Evolutionary conservation across 2,329 filamentous ascomycete species (phyloP), one percentile per base, ranked within the genome.

Genomic region (Talaromyces sp.): DNA sequence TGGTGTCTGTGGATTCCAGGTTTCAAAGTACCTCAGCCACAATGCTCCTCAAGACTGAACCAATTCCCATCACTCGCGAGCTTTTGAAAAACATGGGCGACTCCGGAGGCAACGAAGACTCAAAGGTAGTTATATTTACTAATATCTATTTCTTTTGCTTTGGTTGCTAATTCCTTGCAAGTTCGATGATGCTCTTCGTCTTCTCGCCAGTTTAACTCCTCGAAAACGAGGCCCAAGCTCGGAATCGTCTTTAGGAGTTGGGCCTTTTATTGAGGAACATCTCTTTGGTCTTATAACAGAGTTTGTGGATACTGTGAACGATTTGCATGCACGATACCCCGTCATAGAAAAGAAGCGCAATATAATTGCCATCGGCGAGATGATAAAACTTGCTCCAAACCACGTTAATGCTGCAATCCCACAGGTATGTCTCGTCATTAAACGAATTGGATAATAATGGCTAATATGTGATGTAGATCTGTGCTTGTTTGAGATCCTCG

Each of bases 401-500:
- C 87, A 90, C 69, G 86, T 93, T 34, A 88, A 87, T 64, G 87
- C 89, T 68, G 95, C 91, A 56, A 82, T 96, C 47, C 94, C 95
- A 27, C 94, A 97, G 80, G 90, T 92, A 75, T 67, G 82, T 75
- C 58, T 16, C 50, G 52, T 7, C 36, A 9, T 12, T 58, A 9
- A 10, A 57, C 9, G 23, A 36, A 5, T 6, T 30, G 63, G 54
- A 31, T 52, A 7, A 14, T 16, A 33, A 14, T 9, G 50, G 47
- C 61, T 65, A 62, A 69, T n/a, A 23, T 14, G 10, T 61, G 16
- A 23, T 36, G 60, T 69, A 94, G 87, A 94, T 98, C 61, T 92
- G 92, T 66, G 92, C 94, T n/a, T 97, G 91, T 71, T 81, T 99
- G 12, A 87, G 96, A 65, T 92, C 92, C 27, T 92, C 92, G 0